Evolutionary conservation across 257 asterid genomes (phyloP).

Genomic region (Voacanga thouarsii): DNA sequence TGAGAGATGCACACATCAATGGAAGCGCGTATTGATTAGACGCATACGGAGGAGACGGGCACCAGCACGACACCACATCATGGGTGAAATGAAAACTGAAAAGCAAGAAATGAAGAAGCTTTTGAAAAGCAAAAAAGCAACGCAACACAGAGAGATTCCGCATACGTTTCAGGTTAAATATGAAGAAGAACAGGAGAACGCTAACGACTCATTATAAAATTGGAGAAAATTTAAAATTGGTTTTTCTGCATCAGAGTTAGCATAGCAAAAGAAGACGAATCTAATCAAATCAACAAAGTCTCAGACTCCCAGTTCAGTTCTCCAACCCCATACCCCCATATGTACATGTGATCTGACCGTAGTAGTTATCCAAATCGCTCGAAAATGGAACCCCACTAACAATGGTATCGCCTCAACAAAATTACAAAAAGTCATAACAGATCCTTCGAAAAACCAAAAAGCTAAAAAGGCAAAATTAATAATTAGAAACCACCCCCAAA

Average conservation of each 20-base stretch:
- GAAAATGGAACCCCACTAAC: conserved; percentile 12
- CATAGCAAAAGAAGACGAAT: conserved; percentile 15
- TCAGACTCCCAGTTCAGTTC: neutral
- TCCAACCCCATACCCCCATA: neutral
- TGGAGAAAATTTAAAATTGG: conserved; percentile 26
- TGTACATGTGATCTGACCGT: conserved; percentile 15
- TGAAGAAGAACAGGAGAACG: conserved; percentile 22
- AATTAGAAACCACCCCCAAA: conserved; percentile 3
- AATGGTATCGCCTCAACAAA: conserved; percentile 17
- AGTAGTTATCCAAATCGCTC: conserved; percentile 10
- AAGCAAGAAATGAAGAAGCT: conserved; percentile 23
- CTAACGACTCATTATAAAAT: conserved; percentile 22
- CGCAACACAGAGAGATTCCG: conserved; percentile 38
- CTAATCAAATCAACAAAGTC: conserved; percentile 16
- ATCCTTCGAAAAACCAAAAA: conserved; percentile 7
- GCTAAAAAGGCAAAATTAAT: conserved; percentile 5
- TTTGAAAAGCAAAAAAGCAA: conserved; percentile 33
- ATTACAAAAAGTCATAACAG: conserved; percentile 17
- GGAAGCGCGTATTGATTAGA: conserved; percentile 15
- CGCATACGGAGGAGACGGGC: neutral
- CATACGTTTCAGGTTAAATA: conserved; percentile 30
- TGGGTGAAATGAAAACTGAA: conserved; percentile 34
- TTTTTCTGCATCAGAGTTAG: conserved; percentile 28
- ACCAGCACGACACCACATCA: neutral
- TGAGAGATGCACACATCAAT: neutral